A percentile compares a stretch with the other conserved stretches of the same genome.
phyloP scores from a whole-genome alignment of 495 filamentous ascomycete genomes.

The Tuber microsphaerosporum region DNA sequence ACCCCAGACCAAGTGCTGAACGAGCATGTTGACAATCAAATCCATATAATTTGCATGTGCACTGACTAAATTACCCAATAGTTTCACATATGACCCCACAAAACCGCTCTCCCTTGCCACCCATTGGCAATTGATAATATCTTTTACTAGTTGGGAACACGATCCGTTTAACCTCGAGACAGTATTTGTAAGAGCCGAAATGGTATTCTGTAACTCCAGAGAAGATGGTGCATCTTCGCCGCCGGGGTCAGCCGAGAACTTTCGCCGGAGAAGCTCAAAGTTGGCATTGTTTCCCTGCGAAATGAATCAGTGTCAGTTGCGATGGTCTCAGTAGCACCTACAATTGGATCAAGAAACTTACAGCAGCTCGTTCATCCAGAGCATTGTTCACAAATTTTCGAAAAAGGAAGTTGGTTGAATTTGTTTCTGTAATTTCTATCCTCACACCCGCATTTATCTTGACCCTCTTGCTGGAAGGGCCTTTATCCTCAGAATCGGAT shows the following conservation, averaged over 20 bases:
- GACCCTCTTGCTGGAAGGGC: slow-evolving; percentile 8
- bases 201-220: slow-evolving; percentile 39
- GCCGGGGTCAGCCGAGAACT: slow-evolving; percentile 33
- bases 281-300: slow-evolving; percentile 32
- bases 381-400: slow-evolving; percentile 38
- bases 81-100: slow-evolving; percentile 67
- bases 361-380: slow-evolving; percentile 34
- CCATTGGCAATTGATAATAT: slow-evolving; percentile 71
- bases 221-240: slow-evolving; percentile 27
- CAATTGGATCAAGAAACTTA: slow-evolving; percentile 14
- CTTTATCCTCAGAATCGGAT: slow-evolving; percentile 5
- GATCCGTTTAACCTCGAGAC: slow-evolving; percentile 62
- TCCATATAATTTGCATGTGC: slow-evolving; percentile 60
- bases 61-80: slow-evolving; percentile 72
- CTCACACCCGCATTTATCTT: not conserved
- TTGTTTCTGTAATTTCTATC: slow-evolving; percentile 9
- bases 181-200: slow-evolving; percentile 60
- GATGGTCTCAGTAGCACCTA: slow-evolving; percentile 9
- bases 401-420: slow-evolving; percentile 21
- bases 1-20: slow-evolving; percentile 61
- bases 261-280: slow-evolving; percentile 36
- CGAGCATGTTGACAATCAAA: slow-evolving; percentile 67
- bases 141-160: slow-evolving; percentile 66
- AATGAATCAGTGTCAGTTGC: slow-evolving; percentile 6
- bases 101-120: slow-evolving; percentile 75